A percentile compares a stretch with the other conserved stretches of the same genome.
Conservation (phyloP, 257 asterid genomes). For the Asclepias syriaca region DNA sequence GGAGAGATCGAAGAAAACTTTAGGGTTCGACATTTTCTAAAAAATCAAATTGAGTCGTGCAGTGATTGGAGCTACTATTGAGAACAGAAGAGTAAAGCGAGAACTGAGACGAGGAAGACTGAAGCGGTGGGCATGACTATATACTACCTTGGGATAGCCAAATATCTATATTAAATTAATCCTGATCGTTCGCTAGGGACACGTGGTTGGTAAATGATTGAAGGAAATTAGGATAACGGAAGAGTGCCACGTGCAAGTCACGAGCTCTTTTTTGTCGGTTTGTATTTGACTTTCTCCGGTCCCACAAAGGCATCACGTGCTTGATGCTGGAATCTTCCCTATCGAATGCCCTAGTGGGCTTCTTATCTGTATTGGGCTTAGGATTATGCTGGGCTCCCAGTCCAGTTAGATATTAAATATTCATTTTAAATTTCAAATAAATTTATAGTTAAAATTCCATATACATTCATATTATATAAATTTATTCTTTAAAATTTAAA, state of each 20-base stretch:
- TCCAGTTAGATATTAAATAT: no score
- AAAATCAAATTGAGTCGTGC: no score
- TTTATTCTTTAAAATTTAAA: no score
- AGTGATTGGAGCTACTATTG: not conserved
- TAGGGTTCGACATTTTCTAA: conserved; percentile 49
- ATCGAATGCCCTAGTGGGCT: conserved; percentile 8
- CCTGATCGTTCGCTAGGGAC: conserved; percentile 3
- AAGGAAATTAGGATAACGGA: not conserved
- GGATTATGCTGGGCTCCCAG: not conserved
- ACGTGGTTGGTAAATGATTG: not conserved
- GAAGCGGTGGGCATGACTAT: not conserved
- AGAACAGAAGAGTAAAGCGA: not conserved
- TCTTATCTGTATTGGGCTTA: not conserved
- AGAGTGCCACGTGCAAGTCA: conserved; percentile 14
- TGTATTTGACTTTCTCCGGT: not conserved
- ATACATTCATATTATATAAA: no score
- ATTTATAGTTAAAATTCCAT: no score
- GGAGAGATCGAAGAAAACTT: conserved; percentile 53
- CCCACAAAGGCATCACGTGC: conserved; percentile 12
- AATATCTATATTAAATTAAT: conserved; percentile 12
- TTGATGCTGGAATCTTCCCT: conserved; percentile 2
- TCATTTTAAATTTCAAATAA: no score
- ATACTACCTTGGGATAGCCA: conserved; percentile 5
- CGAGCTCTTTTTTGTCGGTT: conserved; percentile 19
- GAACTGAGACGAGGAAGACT: conserved; percentile 9